Conservation (phyloP, 2,329 filamentous ascomycete species). For the Diaporthe humulicola region DNA sequence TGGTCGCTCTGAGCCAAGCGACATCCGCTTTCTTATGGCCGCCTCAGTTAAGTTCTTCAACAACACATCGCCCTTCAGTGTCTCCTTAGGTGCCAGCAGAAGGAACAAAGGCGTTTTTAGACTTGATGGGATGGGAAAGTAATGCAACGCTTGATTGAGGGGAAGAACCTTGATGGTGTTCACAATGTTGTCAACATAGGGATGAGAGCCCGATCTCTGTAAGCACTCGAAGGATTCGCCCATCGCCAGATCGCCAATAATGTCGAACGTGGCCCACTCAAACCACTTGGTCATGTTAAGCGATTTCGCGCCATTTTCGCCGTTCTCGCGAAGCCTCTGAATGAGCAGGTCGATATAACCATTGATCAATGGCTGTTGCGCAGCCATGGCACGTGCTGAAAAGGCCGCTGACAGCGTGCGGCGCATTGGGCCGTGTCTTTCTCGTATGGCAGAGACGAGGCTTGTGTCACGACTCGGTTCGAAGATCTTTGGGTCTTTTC, state of each 20-base stretch:
- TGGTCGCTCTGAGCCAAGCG: constrained; percentile 6
- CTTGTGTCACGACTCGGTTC: background rate
- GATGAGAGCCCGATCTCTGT: constrained; percentile 26
- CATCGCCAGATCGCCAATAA: constrained; percentile 42
- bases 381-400: constrained; percentile 31
- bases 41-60: background rate
- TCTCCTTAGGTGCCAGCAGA: background rate
- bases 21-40: constrained; percentile 1
- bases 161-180: constrained; percentile 13
- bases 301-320: constrained; percentile 37
- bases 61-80: background rate
- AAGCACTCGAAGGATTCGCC: constrained; percentile 35
- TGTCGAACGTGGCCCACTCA: constrained; percentile 48
- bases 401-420: constrained; percentile 33
- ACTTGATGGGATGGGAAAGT: background rate
- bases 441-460: background rate
- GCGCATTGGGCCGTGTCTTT: constrained; percentile 27
- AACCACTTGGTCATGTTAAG: constrained; percentile 46
- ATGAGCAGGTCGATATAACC: constrained; percentile 39
- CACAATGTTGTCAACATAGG: constrained; percentile 28
- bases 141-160: background rate
- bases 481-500: constrained; percentile 23
- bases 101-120: background rate
- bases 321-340: constrained; percentile 45
- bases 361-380: constrained; percentile 34